Conservation (phyloP, 2,329 filamentous ascomycete genomes). For the Atkinsonella hypoxylon region DNA sequence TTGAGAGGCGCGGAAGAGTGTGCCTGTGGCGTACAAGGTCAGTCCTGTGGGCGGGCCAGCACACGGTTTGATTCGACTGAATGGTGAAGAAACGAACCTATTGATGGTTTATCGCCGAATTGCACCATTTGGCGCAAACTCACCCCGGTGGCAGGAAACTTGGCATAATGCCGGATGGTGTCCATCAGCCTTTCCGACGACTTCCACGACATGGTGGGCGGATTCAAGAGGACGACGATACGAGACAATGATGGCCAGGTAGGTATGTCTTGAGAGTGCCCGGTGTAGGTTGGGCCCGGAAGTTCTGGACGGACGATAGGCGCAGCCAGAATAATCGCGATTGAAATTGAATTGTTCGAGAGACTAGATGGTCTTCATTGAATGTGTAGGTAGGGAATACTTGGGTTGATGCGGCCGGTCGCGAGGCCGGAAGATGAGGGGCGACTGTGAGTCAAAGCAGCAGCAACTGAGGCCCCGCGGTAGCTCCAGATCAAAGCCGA, state of each 20-base stretch:
- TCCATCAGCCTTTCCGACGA: conserved; percentile 84
- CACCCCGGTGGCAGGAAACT: conserved; percentile 91
- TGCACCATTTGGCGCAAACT: conserved; percentile 98
- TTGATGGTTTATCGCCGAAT: conserved; percentile 88
- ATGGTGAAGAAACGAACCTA: conserved; percentile 44
- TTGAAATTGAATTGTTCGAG: background rate
- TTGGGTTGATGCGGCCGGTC: conserved; percentile 1
- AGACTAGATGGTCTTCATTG: background rate
- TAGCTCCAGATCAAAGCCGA: conserved; percentile 9
- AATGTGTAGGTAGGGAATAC: conserved; percentile 1
- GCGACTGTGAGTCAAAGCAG: conserved; percentile 13
- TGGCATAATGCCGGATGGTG: conserved; percentile 93
- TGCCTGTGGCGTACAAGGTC: conserved; percentile 44
- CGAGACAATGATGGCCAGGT: background rate
- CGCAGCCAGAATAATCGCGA: background rate
- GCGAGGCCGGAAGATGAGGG: conserved; percentile 9
- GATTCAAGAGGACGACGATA: background rate
- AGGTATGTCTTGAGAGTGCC: background rate
- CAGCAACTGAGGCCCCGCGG: conserved; percentile 11
- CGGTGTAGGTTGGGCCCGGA: background rate
- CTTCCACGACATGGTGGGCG: conserved; percentile 74
- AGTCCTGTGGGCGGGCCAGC: conserved; percentile 34
- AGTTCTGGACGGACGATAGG: background rate
- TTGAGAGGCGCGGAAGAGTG: conserved; percentile 92
- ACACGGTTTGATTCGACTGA: conserved; percentile 57